Evolutionary conservation across 139 green algal genomes (phyloP).

Genomic region (Closterium sp.): DNA sequence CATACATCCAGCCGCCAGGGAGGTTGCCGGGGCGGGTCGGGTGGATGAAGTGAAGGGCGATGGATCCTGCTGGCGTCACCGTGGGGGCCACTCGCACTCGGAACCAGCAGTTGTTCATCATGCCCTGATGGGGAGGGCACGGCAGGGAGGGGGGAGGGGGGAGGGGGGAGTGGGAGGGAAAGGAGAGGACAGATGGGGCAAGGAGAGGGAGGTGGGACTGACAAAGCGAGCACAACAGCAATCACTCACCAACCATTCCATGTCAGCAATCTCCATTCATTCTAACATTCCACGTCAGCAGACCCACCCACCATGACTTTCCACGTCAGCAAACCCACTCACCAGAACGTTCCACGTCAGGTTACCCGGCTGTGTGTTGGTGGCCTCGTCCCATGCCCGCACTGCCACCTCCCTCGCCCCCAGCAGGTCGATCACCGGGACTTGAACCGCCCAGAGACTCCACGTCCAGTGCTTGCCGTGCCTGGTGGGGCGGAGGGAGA

Average conservation of each 20-base stretch:
- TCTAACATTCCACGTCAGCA: too few relatives aligned
- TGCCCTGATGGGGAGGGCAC: slow-evolving; percentile 62
- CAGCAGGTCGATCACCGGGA: not conserved
- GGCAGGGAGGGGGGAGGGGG: too few relatives aligned
- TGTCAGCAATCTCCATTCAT: too few relatives aligned
- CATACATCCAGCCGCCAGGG: slow-evolving; percentile 60
- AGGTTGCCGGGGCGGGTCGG: slow-evolving; percentile 65
- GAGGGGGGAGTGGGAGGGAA: too few relatives aligned
- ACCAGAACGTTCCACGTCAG: slow-evolving; percentile 93
- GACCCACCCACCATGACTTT: too few relatives aligned
- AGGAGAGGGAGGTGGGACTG: too few relatives aligned
- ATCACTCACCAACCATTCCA: too few relatives aligned
- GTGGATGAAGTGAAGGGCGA: slow-evolving; percentile 79
- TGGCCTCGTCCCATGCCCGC: slow-evolving; percentile 60
- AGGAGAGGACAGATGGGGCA: too few relatives aligned
- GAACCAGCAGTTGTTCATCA: slow-evolving; percentile 98
- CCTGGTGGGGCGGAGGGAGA: not conserved
- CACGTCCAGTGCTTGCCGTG: slow-evolving; percentile 85
- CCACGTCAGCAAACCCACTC: not conserved
- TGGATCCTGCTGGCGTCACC: slow-evolving; percentile 10
- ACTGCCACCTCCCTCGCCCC: slow-evolving; percentile 7
- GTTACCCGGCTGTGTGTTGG: slow-evolving; percentile 61
- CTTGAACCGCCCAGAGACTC: slow-evolving; percentile 35
- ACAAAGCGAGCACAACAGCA: too few relatives aligned
- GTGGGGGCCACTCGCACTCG: slow-evolving; percentile 52